Evolutionary conservation across 208 protist genomes (phyloP), one percentile per base, ranked within the genome.

Genomic region (Trypanosoma melophagium): DNA sequence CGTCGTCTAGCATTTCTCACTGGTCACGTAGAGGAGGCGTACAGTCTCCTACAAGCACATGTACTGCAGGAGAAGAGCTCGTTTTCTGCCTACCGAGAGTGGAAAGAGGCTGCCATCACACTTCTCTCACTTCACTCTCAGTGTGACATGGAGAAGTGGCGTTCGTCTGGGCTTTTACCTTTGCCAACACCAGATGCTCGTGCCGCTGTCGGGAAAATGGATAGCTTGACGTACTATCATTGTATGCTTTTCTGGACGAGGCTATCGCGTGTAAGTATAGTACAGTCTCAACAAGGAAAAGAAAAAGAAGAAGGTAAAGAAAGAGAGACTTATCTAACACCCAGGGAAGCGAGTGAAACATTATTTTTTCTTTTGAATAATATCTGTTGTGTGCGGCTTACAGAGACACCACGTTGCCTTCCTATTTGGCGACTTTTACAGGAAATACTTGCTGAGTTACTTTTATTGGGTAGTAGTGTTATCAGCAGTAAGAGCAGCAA

Each of bases 371-470:
- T 87, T 40, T 17, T 92, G 19, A 28, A 80, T 0, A 75, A 88
- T 52, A 58, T 87, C 17, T 75, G 69, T 44, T 70, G 77, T n/a
- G 55, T 71, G 12, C 79, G 80, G 9, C 72, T 92, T 22, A 49
- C 61, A 35, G 54, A 60, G 19, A 62, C 71, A 19, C 81, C 85
- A 31, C 85, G 85, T 22, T 88, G 85, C 54, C 47, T 81, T 31
- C 72, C 77, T 50, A 83, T 73, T 28, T 92, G 86, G 86, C 71
- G 72, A 9, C 72, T 86, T 9, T 54, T 88, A 24, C 47, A 65
- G 1, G 57, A 77, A 24, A 57, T 76, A 17, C 35, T 83, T 7
- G 14, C 0, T 0, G 62, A 76, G 56, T 22, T 71, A 3, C 64
- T 71, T 19, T 17, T 35, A 8, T 19, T 60, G 44, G 25, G 41